Base-by-base conservation (phyloP, 257 asterid genomes). In the Gentiana straminea region DNA sequence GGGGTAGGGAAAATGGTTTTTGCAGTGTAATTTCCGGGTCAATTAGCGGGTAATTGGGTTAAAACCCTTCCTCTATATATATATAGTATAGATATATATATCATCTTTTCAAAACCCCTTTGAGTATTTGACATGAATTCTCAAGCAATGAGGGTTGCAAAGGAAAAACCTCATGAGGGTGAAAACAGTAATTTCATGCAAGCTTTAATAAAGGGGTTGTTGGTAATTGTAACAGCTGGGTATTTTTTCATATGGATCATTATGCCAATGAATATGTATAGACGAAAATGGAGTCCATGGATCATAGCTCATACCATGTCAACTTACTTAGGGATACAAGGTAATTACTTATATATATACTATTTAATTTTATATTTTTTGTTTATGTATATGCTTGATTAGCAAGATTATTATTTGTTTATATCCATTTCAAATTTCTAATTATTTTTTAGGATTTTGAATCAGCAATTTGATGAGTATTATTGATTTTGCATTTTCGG, bases 311-410 rank as follows among this genome's bases (percentile, higher is more conserved):
- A 65, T 7, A 61, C 86, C 34, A 56, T 74, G 36, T 60, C 95
- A 69, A 81, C 94, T 50, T 86, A 68, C 68, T 86, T 86, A 58
- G 97, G 95, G 64, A 56, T 78, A 45, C 86, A 84, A 78, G 97
- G 95, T 85, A 41, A 54, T 15, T 1, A 33, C 58, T 55, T 13
- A 4, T 24, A 24, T 24, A 24, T 24, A 24, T 24, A 13, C 3
- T 7, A 32, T 4, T 33, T 5, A 13, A 6, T 52, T 33, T 41
- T 5, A 1, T 8, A 11, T 15, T 45, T 33, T 3, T 9, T 9
- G 38, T 57, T 4, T 45, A 33, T 12, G 32, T 15, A 48, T 8
- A 1, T 7, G 9, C 10, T 41, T 41, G 46, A 5, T 5, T 41
- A 41, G 46, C 9, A 41, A 24, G 8, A 11, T 3, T 3, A 15